These are phyloP conservation scores for Fusarium annulatum DNA, from an alignment of 2,329 filamentous ascomycete species.

Conservation along the genomic window DNA sequence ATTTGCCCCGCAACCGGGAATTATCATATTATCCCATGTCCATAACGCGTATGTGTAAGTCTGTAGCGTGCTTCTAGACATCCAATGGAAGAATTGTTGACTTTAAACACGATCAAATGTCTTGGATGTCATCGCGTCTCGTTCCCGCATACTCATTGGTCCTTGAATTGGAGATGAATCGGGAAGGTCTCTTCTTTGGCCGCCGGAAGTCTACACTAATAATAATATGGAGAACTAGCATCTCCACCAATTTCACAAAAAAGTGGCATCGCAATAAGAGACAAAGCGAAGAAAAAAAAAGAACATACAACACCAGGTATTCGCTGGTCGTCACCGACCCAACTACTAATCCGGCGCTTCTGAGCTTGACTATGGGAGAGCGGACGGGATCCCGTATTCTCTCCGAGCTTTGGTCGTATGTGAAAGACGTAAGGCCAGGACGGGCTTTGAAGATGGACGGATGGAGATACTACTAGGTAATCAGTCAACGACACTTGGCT, in stretches of 20 bases:
- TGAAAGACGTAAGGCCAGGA: background rate
- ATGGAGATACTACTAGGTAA: background rate
- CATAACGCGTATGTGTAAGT: constrained; percentile 11
- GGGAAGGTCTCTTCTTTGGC: background rate
- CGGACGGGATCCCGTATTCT: constrained; percentile 21
- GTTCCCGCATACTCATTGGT: background rate
- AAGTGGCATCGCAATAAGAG: background rate
- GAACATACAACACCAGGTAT: constrained; percentile 18
- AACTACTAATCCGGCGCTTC: constrained; percentile 25
- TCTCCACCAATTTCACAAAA: background rate
- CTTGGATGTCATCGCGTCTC: background rate
- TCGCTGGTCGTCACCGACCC: constrained; percentile 19
- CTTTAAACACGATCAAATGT: background rate
- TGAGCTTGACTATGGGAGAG: constrained; percentile 18
- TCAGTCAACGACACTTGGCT: background rate
- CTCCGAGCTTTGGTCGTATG: constrained; percentile 20
- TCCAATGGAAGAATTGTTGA: constrained; percentile 18
- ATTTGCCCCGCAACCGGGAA: constrained; percentile 27
- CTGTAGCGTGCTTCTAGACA: constrained; percentile 12
- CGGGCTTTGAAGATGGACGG: background rate
- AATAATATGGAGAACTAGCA: background rate
- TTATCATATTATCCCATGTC: constrained; percentile 12
- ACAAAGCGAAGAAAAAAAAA: background rate
- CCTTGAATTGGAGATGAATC: background rate
- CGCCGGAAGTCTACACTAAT: background rate